Evolutionary conservation across 2,329 filamentous ascomycete genomes (phyloP).

Genomic region (Diplodia corticola): DNA sequence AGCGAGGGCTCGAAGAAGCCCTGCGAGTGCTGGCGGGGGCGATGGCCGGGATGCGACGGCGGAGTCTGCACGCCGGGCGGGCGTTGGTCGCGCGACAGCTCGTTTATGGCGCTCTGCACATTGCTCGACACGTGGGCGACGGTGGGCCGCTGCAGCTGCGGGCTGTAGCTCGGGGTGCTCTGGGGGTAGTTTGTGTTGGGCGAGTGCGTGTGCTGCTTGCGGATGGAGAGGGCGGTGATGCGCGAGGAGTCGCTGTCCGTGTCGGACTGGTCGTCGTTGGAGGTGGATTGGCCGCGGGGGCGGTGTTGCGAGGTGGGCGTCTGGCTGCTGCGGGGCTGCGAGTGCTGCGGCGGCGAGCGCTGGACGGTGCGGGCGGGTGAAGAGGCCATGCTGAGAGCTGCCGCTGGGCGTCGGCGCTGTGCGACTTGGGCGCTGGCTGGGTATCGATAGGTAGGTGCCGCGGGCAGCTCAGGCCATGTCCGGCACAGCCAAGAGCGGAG

Average conservation of each 20-base stretch:
- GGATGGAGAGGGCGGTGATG: constrained; percentile 35
- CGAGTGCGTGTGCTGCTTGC: constrained; percentile 38
- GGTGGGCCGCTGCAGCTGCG: constrained; percentile 19
- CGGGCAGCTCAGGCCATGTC: constrained; percentile 18
- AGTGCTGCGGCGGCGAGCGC: constrained; percentile 7
- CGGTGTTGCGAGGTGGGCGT: not conserved
- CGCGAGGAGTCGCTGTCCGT: constrained; percentile 43
- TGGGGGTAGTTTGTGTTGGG: constrained; percentile 38
- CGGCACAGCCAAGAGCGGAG: constrained; percentile 8
- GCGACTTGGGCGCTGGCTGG: constrained; percentile 16
- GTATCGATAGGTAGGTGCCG: not conserved
- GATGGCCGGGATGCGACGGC: constrained; percentile 51
- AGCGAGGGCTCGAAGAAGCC: constrained; percentile 75
- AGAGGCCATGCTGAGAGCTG: constrained; percentile 10
- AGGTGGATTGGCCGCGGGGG: not conserved
- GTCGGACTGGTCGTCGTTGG: constrained; percentile 24
- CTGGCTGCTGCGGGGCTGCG: constrained; percentile 7
- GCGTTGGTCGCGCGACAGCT: constrained; percentile 40
- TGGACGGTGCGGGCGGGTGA: constrained; percentile 19
- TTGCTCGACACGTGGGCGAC: constrained; percentile 25
- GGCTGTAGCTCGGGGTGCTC: constrained; percentile 39
- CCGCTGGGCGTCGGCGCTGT: constrained; percentile 11
- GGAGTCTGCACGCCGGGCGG: constrained; percentile 48
- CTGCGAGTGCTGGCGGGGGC: constrained; percentile 68
- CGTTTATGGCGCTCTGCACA: constrained; percentile 31